Evolutionary conservation across 2,329 filamentous ascomycete genomes (phyloP), one percentile per base, ranked within the genome.

Genomic region (Apiospora saccharicola): DNA sequence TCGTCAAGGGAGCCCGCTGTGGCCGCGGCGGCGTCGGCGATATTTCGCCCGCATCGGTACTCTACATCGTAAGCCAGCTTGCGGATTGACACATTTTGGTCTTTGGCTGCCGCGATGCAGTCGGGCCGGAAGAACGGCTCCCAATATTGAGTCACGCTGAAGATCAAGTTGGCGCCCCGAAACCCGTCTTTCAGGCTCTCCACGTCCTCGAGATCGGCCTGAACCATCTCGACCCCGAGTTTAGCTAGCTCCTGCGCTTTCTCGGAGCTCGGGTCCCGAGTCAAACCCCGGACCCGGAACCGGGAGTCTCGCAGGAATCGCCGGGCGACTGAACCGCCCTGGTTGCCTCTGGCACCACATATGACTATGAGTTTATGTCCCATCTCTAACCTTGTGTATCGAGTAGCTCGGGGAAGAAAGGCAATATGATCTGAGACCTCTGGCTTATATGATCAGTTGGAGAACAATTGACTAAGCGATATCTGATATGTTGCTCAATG

Each of bases 141-240:
- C 85, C 86, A 90, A 79, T 87, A 90, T 74, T 90, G 84, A 0
- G 88, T 90, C 69, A 88, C 85, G 73, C 83, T 82, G 79, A 90
- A 90, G 73, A 90, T 88, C 72, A 84, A 77, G 72, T 85, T 83
- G 24, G 86, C 87, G 10, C 83, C 85, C 2, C 74, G 49, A 71
- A 88, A 87, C 0, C 83, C 85, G 0, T 75, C 57, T 67, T 81
- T 77, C 46, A 89, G 81, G 16, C 81, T 81, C 1, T 75, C 74
- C 3, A 80, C 76, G 67, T 87, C 83, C 71, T 85, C 81, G 44
- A 87, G 77, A 46, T 89, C 82, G 7, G 83, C 86, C 67, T 76
- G 70, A 68, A 87, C 82, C 26, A 86, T 76, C 73, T 89, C 85
- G 30, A 79, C 83, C 6, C 86, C 87, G 6, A 79, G 77, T 0